A percentile compares a stretch with the other conserved stretches of the same genome.
Evolutionary conservation across 371 early-diverging fungal species (phyloP).

Genomic region (Dichotomocladium elegans): DNA sequence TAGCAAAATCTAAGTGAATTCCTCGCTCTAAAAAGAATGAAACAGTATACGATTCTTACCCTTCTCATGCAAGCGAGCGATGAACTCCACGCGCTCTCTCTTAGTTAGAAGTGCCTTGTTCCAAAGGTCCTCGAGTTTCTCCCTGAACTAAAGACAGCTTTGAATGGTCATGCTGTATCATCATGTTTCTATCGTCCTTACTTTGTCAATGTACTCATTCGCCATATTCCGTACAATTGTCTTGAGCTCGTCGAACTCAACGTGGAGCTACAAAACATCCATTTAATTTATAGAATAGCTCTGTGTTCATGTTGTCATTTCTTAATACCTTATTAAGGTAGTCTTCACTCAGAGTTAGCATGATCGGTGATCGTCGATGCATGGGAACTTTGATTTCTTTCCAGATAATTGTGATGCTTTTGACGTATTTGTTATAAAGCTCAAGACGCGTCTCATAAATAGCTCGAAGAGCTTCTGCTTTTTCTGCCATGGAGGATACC

Average conservation of each 20-base stretch:
- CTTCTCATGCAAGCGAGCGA: constrained; percentile 33
- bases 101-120: constrained; percentile 46
- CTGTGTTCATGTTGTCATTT: background rate
- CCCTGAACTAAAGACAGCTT: constrained; percentile 21
- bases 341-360: constrained; percentile 2
- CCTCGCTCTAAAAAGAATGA: background rate
- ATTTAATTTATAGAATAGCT: background rate
- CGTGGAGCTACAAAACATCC: constrained; percentile 9
- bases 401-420: constrained; percentile 15
- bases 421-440: constrained; percentile 13
- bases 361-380: constrained; percentile 7
- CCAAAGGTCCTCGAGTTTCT: constrained; percentile 31
- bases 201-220: constrained; percentile 38
- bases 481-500: background rate
- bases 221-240: constrained; percentile 25
- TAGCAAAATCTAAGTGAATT: constrained; percentile 18
- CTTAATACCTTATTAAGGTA: constrained; percentile 13
- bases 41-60: constrained; percentile 33
- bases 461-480: constrained; percentile 1
- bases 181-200: no score
- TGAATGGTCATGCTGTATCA: background rate
- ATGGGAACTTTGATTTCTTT: constrained; percentile 13
- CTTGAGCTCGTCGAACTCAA: constrained; percentile 21
- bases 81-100: constrained; percentile 41
- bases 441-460: constrained; percentile 7